Evolutionary conservation across 768 basidiomycete species (phyloP).

Genomic region (Amanita exitialis): DNA sequence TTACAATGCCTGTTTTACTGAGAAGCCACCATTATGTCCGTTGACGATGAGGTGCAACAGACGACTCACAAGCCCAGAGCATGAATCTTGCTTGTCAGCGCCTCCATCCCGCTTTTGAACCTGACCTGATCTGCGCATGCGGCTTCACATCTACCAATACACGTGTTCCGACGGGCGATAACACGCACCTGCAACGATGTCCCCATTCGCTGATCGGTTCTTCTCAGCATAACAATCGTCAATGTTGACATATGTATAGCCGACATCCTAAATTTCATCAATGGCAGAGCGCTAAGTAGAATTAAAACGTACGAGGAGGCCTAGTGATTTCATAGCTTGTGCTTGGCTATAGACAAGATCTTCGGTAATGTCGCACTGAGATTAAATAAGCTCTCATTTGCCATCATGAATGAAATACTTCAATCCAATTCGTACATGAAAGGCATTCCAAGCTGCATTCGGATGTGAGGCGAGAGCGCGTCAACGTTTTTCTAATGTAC

Average conservation of each 20-base stretch:
- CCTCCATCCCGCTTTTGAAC: constrained; percentile 48
- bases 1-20: constrained; percentile 33
- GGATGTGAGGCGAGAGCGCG: background rate
- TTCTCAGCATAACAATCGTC: constrained; percentile 61
- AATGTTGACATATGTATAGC: constrained; percentile 51
- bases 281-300: background rate
- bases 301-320: constrained; percentile 29
- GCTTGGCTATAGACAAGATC: constrained; percentile 40
- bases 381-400: constrained; percentile 8
- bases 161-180: background rate
- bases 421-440: constrained; percentile 32
- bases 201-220: constrained; percentile 35
- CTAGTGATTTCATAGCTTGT: constrained; percentile 43
- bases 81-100: constrained; percentile 46
- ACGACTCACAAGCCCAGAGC: constrained; percentile 40
- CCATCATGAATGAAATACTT: background rate
- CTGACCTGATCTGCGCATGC: constrained; percentile 30
- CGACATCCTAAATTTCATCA: constrained; percentile 30
- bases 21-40: background rate
- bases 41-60: background rate
- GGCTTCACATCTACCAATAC: background rate
- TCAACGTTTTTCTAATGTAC: constrained; percentile 10
- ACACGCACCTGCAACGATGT: constrained; percentile 40
- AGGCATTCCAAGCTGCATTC: constrained; percentile 56
- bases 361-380: constrained; percentile 51